phyloP scores from a whole-genome alignment of 805 yeast genomes.

The Nakazawaea wickerhamii region DNA sequence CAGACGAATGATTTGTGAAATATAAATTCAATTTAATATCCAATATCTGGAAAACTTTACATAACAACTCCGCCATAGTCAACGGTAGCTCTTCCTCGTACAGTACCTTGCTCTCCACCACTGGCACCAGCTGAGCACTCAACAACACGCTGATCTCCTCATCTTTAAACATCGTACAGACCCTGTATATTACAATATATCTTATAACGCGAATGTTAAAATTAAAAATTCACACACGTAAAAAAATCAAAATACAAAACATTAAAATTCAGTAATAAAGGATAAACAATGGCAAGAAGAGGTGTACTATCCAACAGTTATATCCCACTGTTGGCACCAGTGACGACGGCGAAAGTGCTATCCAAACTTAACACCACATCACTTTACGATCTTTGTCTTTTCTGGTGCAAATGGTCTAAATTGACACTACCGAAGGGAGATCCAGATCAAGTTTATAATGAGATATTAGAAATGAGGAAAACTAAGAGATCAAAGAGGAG shows the following conservation, averaged over 20 bases:
- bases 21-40: conserved; percentile 8
- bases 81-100: background rate
- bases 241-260: background rate
- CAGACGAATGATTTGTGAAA: conserved; percentile 7
- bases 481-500: conserved; percentile 23
- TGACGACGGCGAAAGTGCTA: conserved; percentile 21
- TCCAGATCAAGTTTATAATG: conserved; percentile 16
- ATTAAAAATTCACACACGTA: background rate
- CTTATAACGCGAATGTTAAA: background rate
- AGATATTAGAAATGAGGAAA: conserved; percentile 11
- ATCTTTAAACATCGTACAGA: background rate
- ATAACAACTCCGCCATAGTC: conserved; percentile 2
- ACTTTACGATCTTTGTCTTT: conserved; percentile 24
- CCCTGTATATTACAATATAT: background rate
- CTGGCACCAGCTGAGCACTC: background rate
- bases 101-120: background rate
- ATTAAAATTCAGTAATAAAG: background rate
- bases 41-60: background rate
- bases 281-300: conserved; percentile 6
- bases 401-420: conserved; percentile 27
- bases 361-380: conserved; percentile 24
- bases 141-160: background rate
- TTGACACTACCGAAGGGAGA: conserved; percentile 22
- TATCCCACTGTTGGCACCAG: conserved; percentile 24
- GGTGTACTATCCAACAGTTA: conserved; percentile 30